Evolutionary conservation across 2,329 filamentous ascomycete genomes (phyloP).

Genomic region (Trichoderma oligosporum): DNA sequence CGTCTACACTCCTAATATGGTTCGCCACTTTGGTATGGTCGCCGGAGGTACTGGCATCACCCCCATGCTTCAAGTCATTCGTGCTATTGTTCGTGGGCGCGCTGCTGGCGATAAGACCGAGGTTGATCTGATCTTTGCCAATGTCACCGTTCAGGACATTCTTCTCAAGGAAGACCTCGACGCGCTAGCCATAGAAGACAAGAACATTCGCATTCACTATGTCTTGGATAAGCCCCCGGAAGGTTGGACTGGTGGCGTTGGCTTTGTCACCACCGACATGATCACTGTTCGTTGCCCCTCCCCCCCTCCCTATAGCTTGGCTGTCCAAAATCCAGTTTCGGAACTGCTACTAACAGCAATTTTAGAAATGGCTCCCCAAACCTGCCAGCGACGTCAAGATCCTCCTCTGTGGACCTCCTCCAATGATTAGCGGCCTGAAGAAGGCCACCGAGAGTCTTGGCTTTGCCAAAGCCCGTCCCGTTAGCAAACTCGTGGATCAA

Average conservation of each 20-base stretch:
- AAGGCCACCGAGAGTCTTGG: slow-evolving; percentile 87
- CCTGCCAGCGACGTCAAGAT: slow-evolving; percentile 87
- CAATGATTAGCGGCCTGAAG: slow-evolving; percentile 97
- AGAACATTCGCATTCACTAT: slow-evolving; percentile 83
- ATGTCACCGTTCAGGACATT: slow-evolving; percentile 90
- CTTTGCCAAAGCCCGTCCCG: slow-evolving; percentile 85
- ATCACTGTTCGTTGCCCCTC: slow-evolving; percentile 62
- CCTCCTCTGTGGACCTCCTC: slow-evolving; percentile 88
- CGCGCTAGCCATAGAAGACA: slow-evolving; percentile 69
- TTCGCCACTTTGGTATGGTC: slow-evolving; percentile 95
- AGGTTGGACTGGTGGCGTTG: slow-evolving; percentile 86
- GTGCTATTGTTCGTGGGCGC: slow-evolving; percentile 80
- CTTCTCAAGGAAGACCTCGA: slow-evolving; percentile 91
- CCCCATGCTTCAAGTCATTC: slow-evolving; percentile 94
- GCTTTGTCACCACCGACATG: slow-evolving; percentile 94
- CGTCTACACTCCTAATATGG: slow-evolving; percentile 96
- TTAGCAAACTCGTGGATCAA: slow-evolving; percentile 97
- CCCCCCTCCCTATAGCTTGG: no score
- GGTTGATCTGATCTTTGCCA: slow-evolving; percentile 94
- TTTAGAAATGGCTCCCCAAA: slow-evolving; percentile 72
- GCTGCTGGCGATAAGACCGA: slow-evolving; percentile 77
- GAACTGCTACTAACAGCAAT: slow-evolving; percentile 22
- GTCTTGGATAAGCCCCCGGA: slow-evolving; percentile 94
- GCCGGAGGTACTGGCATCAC: slow-evolving; percentile 97
- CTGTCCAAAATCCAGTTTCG: no score